Conservation (phyloP, 2,329 filamentous ascomycete genomes). For the Fusarium agapanthi region DNA sequence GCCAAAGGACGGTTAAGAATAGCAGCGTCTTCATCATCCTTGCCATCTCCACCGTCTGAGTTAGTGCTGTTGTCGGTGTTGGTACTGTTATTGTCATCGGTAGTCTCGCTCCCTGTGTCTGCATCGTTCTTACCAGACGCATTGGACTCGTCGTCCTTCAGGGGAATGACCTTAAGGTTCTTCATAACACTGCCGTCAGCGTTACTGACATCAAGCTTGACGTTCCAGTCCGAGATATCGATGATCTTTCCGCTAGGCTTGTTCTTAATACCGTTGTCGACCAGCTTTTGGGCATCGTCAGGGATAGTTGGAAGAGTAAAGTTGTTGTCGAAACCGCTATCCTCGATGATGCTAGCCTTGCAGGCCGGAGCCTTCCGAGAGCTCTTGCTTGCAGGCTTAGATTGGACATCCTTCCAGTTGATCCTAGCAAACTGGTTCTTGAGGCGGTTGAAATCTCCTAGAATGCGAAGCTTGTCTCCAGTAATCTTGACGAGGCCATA, state of each 20-base stretch:
- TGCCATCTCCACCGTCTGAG: conserved; percentile 34
- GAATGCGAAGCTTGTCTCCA: conserved; percentile 65
- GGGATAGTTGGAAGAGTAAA: conserved; percentile 80
- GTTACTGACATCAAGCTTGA: conserved; percentile 56
- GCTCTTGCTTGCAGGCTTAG: conserved; percentile 64
- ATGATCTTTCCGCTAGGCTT: conserved; percentile 74
- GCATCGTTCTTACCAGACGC: conserved; percentile 54
- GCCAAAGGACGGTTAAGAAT: conserved; percentile 43
- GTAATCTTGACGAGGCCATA: conserved; percentile 72
- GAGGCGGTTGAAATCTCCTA: conserved; percentile 76
- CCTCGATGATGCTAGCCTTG: conserved; percentile 70
- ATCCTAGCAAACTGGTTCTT: conserved; percentile 78
- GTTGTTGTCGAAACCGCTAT: conserved; percentile 75
- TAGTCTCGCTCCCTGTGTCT: conserved; percentile 45
- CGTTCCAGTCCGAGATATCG: conserved; percentile 69
- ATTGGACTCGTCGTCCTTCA: conserved; percentile 57
- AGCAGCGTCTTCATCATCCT: conserved; percentile 44
- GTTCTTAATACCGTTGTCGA: conserved; percentile 76
- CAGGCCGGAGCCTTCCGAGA: conserved; percentile 68
- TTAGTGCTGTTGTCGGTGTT: conserved; percentile 28
- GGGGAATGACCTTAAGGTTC: conserved; percentile 58
- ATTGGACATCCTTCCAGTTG: conserved; percentile 73
- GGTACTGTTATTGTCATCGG: conserved; percentile 35
- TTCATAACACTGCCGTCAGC: conserved; percentile 53
- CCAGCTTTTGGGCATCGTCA: conserved; percentile 73